Evolutionary conservation across 116 monocot species (phyloP).

Genomic region (Cymodocea nodosa): DNA sequence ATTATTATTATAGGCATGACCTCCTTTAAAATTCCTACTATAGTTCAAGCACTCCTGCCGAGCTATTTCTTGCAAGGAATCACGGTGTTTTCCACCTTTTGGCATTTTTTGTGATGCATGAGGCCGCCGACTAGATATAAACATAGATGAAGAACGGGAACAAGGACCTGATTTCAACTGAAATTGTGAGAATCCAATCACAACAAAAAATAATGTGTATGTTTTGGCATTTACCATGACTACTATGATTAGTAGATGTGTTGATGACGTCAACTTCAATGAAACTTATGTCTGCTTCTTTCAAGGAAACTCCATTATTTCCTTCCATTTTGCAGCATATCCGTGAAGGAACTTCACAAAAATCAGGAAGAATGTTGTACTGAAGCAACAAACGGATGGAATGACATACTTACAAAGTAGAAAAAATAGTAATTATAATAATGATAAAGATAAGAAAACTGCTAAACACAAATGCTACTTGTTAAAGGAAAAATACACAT

Average conservation of each 20-base stretch:
- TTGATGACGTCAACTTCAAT: constrained; percentile 14
- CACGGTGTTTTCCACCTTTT: constrained; percentile 46
- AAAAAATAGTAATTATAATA: background rate
- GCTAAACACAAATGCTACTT: too few relatives aligned
- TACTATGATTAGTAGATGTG: constrained; percentile 11
- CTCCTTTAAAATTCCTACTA: constrained; percentile 53
- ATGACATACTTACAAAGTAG: background rate
- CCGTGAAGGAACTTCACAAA: constrained; percentile 57
- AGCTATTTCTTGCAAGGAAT: constrained; percentile 63
- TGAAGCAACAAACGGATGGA: constrained; percentile 10
- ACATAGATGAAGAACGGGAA: constrained; percentile 11
- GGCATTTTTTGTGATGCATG: constrained; percentile 28
- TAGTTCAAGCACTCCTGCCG: constrained; percentile 67
- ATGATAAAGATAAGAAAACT: background rate
- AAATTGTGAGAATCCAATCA: background rate
- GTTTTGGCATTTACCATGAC: constrained; percentile 14
- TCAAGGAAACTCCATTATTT: constrained; percentile 7
- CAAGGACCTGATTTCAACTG: constrained; percentile 17
- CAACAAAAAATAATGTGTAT: background rate
- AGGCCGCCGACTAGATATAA: constrained; percentile 20
- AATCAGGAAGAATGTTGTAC: constrained; percentile 49
- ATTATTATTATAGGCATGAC: constrained; percentile 1
- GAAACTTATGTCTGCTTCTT: background rate
- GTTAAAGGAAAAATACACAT: too few relatives aligned
- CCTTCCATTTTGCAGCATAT: constrained; percentile 51